Conservation (phyloP, 1,139 yeast species). For the Saccharomycopsis hybrid region DNA sequence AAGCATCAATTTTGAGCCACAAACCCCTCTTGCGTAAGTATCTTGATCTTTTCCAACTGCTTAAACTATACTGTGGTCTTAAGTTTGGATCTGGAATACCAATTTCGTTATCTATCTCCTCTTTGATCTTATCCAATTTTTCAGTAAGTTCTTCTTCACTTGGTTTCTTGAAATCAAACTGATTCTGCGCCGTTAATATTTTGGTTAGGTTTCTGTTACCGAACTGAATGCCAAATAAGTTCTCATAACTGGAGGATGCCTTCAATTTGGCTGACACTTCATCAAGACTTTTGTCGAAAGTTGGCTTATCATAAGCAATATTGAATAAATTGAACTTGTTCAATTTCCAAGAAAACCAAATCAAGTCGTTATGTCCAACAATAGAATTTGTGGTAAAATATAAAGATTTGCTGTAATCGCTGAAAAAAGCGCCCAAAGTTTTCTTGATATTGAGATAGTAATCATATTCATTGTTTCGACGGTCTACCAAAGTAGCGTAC, state of each 20-base stretch:
- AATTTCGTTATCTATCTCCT: neutral
- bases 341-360: slow-evolving; percentile 15
- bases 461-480: neutral
- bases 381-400: slow-evolving; percentile 6
- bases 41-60: slow-evolving; percentile 8
- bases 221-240: slow-evolving; percentile 9
- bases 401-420: slow-evolving; percentile 3
- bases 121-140: neutral
- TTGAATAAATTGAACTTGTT: slow-evolving; percentile 10
- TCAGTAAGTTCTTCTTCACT: neutral
- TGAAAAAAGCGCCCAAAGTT: slow-evolving; percentile 1
- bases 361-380: slow-evolving; percentile 1
- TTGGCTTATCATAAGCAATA: neutral
- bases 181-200: neutral
- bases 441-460: slow-evolving; percentile 7
- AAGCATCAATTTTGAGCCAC: neutral
- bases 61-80: neutral
- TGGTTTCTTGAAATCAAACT: neutral
- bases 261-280: neutral
- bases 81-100: neutral
- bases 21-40: neutral
- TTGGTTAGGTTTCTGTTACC: slow-evolving; percentile 19
- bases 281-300: neutral
- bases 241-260: neutral
- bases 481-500: neutral